Conservation (phyloP, 106 monocot species). For the Acanthochlamys bracteata region DNA sequence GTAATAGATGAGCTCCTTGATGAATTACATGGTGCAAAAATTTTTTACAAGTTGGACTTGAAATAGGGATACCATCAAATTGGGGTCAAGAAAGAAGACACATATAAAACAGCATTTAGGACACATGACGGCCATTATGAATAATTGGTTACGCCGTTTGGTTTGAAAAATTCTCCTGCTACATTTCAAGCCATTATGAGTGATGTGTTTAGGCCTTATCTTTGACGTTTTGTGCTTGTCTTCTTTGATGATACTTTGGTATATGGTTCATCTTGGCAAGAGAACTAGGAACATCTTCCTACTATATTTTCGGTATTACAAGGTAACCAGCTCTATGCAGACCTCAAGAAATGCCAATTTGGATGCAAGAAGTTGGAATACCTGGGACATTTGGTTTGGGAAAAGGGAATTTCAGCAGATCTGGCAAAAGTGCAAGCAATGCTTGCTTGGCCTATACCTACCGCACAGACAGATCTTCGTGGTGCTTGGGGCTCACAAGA, state of each 20-base stretch:
- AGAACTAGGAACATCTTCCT: neutral
- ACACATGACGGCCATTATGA: neutral
- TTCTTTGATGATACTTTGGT: constrained; percentile 5
- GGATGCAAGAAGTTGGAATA: neutral
- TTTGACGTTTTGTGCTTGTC: neutral
- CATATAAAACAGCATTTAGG: neutral
- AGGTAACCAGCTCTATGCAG: neutral
- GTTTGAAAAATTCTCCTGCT: neutral
- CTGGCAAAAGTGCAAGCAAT: neutral
- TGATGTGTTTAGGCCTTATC: neutral
- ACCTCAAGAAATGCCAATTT: neutral
- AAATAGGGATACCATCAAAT: constrained; percentile 11
- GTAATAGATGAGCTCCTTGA: constrained; percentile 13
- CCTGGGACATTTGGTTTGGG: constrained; percentile 1
- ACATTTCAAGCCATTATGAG: neutral
- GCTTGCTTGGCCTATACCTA: neutral
- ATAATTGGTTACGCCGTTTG: neutral
- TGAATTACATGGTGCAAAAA: neutral
- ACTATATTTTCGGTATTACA: neutral
- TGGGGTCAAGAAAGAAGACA: neutral
- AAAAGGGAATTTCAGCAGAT: neutral
- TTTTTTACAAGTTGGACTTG: constrained; percentile 14
- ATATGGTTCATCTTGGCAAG: neutral
- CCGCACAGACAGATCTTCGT: neutral
- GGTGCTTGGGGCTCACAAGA: neutral